A percentile compares a stretch with the other conserved stretches of the same genome.
Evolutionary conservation across 73 alveolate genomes (phyloP).

Genomic region (Loxodes magnus): DNA sequence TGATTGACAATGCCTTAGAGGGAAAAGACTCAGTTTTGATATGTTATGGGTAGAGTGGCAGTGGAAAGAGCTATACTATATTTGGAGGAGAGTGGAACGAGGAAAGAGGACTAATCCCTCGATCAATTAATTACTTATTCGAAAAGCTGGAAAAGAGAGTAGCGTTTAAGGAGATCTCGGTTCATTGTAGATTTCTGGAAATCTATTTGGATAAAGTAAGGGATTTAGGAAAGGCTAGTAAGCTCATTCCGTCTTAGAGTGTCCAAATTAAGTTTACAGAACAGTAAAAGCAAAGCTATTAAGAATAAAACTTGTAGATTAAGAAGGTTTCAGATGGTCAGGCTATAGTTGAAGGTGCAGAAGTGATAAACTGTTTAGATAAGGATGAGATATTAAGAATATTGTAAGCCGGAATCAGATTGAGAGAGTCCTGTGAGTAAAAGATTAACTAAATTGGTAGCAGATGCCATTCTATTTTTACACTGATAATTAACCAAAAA

Average conservation of each 20-base stretch:
- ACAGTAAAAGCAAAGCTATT: background rate
- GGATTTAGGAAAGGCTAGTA: slow-evolving; percentile 1
- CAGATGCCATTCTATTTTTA: slow-evolving; percentile 10
- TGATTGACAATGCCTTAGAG: too few species aligned
- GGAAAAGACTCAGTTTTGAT: too few species aligned
- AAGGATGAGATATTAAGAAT: background rate
- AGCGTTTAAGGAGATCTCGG: too few species aligned
- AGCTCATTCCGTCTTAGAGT: slow-evolving; percentile 2
- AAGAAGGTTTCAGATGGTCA: background rate
- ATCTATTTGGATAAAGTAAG: background rate
- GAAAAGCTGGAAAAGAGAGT: too few species aligned
- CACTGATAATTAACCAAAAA: slow-evolving; percentile 1
- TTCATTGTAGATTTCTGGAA: too few species aligned
- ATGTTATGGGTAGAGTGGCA: too few species aligned
- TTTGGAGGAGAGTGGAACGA: too few species aligned
- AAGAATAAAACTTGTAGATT: too few species aligned
- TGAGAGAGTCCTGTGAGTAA: background rate
- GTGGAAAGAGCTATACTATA: too few species aligned
- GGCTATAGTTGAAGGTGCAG: background rate
- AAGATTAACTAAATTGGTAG: slow-evolving; percentile 1
- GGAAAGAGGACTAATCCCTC: too few species aligned
- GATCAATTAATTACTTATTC: too few species aligned
- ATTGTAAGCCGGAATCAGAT: background rate
- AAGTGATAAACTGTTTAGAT: background rate
- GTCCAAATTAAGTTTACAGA: background rate